phyloP scores from a whole-genome alignment of 345 rosid genomes.

The Citrus sinensis region DNA sequence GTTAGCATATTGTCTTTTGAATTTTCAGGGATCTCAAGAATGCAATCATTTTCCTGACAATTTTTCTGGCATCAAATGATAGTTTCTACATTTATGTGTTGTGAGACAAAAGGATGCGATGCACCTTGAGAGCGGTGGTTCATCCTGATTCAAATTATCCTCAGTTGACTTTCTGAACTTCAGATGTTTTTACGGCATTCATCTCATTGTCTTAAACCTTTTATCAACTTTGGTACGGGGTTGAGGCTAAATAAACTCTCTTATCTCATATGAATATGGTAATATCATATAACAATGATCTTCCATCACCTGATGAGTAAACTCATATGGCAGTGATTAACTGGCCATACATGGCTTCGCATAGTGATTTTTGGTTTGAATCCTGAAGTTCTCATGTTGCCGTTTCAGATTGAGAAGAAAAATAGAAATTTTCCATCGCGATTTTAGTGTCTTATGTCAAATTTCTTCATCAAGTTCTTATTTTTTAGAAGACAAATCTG shows the following conservation, averaged over 20 bases:
- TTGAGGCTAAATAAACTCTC: background rate
- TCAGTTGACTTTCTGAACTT: background rate
- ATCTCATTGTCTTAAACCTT: background rate
- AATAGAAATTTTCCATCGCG: background rate
- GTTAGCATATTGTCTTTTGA: background rate
- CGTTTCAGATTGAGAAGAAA: background rate
- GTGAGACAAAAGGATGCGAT: background rate
- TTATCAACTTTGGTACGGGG: too few relatives aligned
- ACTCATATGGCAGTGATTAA: background rate
- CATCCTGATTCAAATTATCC: background rate
- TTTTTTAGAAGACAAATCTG: background rate
- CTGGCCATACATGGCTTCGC: background rate
- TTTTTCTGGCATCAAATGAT: background rate
- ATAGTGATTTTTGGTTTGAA: too few relatives aligned
- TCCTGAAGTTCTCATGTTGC: background rate
- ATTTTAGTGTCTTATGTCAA: background rate
- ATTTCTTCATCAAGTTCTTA: background rate
- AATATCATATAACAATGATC: background rate
- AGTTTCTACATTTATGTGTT: background rate
- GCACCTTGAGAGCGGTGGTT: background rate
- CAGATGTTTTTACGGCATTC: background rate
- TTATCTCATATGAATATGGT: background rate
- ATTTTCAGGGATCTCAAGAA: background rate
- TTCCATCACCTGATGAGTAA: background rate
- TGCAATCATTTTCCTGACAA: background rate